A percentile compares a stretch with the other conserved stretches of the same genome.
phyloP scores from a whole-genome alignment of 2,329 filamentous ascomycete species.

The Colletotrichum sp. region DNA sequence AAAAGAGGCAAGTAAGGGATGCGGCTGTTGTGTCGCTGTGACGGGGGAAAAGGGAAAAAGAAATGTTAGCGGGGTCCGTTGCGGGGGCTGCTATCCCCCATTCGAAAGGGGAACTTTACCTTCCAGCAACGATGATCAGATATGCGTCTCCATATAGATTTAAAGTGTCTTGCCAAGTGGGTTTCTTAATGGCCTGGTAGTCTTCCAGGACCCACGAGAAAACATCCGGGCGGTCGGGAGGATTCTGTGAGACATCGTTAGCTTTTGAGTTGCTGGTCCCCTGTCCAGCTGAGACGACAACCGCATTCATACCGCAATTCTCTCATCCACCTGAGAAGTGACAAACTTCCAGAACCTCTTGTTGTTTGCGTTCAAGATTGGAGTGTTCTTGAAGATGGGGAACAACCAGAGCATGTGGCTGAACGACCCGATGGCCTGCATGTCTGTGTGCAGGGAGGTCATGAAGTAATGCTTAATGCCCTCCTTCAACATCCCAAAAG shows the following conservation, averaged over 20 bases:
- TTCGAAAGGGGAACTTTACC: conserved; percentile 21
- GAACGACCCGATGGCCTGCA: conserved; percentile 26
- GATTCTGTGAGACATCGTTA: neutral
- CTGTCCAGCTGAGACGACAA: neutral
- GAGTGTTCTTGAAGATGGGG: conserved; percentile 25
- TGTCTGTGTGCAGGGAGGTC: conserved; percentile 26
- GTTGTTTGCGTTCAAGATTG: conserved; percentile 24
- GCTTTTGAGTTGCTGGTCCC: neutral
- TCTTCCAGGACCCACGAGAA: conserved; percentile 36
- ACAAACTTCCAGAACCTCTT: conserved; percentile 25
- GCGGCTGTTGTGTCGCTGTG: conserved; percentile 22
- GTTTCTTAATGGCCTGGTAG: conserved; percentile 22
- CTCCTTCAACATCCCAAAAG: conserved; percentile 37
- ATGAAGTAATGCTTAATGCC: conserved; percentile 32
- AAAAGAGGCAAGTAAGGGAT: conserved; percentile 21
- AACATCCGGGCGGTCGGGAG: conserved; percentile 30
- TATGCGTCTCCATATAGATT: conserved; percentile 32
- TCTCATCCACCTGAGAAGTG: conserved; percentile 12
- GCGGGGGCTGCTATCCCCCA: neutral
- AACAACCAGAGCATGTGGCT: conserved; percentile 27
- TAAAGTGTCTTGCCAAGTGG: conserved; percentile 25
- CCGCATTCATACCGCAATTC: conserved; percentile 8
- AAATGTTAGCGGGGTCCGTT: neutral
- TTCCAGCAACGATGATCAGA: conserved; percentile 36
- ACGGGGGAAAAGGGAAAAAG: neutral